These are phyloP conservation scores for Cinnamomum chago DNA, from an alignment of 164 flowering plant genomes.

Conservation along the genomic window DNA sequence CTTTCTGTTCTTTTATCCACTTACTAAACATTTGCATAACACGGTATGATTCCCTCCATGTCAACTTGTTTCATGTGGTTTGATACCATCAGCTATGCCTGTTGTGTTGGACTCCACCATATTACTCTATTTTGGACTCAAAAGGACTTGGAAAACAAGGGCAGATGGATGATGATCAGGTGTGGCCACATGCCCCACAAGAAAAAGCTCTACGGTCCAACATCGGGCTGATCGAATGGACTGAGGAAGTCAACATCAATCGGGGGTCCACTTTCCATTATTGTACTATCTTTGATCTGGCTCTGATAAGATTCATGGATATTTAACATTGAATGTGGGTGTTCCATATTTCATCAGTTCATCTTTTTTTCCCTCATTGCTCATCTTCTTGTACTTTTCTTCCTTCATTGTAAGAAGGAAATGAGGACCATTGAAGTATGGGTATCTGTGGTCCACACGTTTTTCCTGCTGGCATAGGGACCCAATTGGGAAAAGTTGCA, in stretches of 20 bases:
- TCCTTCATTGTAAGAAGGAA: too few relatives aligned
- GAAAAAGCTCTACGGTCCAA: too few relatives aligned
- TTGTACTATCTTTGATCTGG: background rate
- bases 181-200: too few relatives aligned
- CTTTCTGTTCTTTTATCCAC: conserved; percentile 1
- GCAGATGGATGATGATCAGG: too few relatives aligned
- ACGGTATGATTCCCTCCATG: background rate
- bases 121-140: background rate
- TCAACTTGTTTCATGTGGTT: background rate
- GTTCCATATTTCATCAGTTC: background rate
- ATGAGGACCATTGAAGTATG: conserved; percentile 10
- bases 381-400: background rate
- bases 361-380: background rate
- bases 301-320: background rate
- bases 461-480: conserved; percentile 18
- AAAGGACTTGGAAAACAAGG: too few relatives aligned
- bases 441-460: conserved; percentile 14
- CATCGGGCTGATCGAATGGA: too few relatives aligned
- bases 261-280: background rate
- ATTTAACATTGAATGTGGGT: background rate
- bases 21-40: background rate
- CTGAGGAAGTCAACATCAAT: background rate
- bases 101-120: background rate
- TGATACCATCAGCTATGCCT: background rate
- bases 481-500: conserved; percentile 7